These are phyloP conservation scores for Rhodomyrtus tomentosa DNA, from an alignment of 345 rosid genomes.

Conservation along the genomic window DNA sequence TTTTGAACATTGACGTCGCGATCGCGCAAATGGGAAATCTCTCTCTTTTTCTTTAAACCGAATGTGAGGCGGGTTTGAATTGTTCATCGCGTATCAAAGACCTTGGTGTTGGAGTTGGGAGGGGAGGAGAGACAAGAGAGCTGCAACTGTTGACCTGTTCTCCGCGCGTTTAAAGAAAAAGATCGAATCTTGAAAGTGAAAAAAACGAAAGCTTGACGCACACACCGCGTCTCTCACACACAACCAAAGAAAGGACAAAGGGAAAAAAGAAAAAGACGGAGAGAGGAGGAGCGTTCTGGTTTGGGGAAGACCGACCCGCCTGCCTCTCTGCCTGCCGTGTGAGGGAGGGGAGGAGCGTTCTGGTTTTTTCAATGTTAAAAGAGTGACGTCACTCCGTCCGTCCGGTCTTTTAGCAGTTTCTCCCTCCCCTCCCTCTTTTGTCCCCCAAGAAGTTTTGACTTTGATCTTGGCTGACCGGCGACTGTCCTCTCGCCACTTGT, in stretches of 20 bases:
- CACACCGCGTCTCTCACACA: neutral
- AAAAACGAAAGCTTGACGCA: neutral
- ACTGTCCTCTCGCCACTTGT: neutral
- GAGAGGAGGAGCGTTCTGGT: neutral
- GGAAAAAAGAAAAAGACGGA: neutral
- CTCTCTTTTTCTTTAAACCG: neutral
- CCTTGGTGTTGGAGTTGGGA: neutral
- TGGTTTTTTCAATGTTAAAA: neutral
- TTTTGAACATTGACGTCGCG: neutral
- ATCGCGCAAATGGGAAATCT: neutral
- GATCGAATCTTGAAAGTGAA: neutral
- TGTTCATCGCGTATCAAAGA: neutral
- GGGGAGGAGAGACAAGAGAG: neutral
- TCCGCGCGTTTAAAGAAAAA: neutral
- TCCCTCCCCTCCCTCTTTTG: neutral
- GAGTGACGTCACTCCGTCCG: neutral
- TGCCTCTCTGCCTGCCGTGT: neutral
- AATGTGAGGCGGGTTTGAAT: neutral
- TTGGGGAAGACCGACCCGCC: neutral
- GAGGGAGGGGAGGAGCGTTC: neutral
- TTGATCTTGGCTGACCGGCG: neutral
- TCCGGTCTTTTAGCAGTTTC: neutral
- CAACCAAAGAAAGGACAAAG: neutral
- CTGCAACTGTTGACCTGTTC: conserved; percentile 1
- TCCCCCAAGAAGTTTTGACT: neutral